Base-by-base conservation (phyloP, 2,329 filamentous ascomycete genomes). In the Sporothrix phasma region DNA sequence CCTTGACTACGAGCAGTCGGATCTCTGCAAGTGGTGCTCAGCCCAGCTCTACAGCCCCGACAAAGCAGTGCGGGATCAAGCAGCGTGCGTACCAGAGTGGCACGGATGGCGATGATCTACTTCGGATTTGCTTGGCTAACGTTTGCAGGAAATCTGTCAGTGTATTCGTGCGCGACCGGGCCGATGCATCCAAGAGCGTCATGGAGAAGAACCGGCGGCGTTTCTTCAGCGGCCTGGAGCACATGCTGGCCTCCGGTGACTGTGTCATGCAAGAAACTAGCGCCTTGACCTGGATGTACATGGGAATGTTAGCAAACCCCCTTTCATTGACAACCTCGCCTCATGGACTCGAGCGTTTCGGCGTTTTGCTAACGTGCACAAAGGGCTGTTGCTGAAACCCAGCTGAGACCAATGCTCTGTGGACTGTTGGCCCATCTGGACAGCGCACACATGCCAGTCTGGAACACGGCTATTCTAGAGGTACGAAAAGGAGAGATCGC, bases 251-350 rank as follows among this genome's bases (percentile, higher is more conserved):
- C 1, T 63, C 66, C 0, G 62, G 53, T 4, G 62, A 67, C 61
- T 64, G 58, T 53, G 49, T 61, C 3, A 31, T 39, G 17, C 68
- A 68, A 19, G 68, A 69, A 43, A 68, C 67, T 13, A 63, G 63
- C 39, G 60, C 60, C 0, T 39, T 68, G 7, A 58, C 39, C 1
- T 69, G 68, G 68, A 62, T 65, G 24, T 66, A 68, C 45, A 51
- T 69, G 37, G 68, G 64, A 26, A 64, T 67, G 67, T 65, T 34
- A 43, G 66, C 37, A 19, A n/a, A n/a, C n/a, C n/a, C n/a, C n/a
- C n/a, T n/a, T n/a, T n/a, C n/a, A n/a, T n/a, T n/a, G n/a, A n/a
- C n/a, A n/a, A n/a, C n/a, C n/a, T n/a, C n/a, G n/a, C n/a, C n/a
- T n/a, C n/a, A n/a, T n/a, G n/a, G n/a, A n/a, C 41, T 17, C 15